A percentile compares a stretch with the other conserved stretches of the same genome.
These are phyloP conservation scores for Globisporangium radiosum DNA, from an alignment of 352 stramenopile genomes.

Conservation along the genomic window DNA sequence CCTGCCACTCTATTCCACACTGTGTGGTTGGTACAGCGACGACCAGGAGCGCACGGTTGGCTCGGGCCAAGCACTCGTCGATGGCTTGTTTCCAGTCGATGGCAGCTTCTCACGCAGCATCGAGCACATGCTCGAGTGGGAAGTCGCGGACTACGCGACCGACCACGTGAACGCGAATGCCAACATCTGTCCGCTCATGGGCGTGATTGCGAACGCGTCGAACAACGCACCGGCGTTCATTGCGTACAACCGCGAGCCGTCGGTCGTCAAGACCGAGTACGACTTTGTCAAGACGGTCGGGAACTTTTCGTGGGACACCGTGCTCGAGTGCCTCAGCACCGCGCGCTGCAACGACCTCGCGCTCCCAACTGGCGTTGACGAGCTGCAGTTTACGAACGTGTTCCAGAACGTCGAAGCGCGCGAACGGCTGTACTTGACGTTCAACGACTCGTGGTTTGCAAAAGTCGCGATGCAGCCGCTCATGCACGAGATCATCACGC, in stretches of 20 bases:
- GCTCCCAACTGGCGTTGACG: conserved; percentile 55
- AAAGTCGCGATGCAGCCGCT: conserved; percentile 86
- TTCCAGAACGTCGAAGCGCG: conserved; percentile 72
- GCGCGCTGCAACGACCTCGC: conserved; percentile 71
- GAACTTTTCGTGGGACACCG: conserved; percentile 75
- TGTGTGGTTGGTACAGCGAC: conserved; percentile 26
- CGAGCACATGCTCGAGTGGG: conserved; percentile 66
- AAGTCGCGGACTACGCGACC: conserved; percentile 65
- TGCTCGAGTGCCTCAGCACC: conserved; percentile 78
- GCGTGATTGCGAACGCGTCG: conserved; percentile 54
- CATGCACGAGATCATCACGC: conserved; percentile 56
- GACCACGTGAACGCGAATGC: conserved; percentile 81
- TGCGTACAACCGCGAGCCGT: conserved; percentile 36
- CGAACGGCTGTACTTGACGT: conserved; percentile 52
- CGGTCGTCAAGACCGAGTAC: conserved; percentile 39
- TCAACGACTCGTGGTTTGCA: conserved; percentile 77
- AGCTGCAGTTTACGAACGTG: conserved; percentile 69
- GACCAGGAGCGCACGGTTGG: conserved; percentile 80
- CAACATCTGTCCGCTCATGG: conserved; percentile 73
- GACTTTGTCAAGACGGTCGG: conserved; percentile 60
- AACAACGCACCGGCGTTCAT: conserved; percentile 51
- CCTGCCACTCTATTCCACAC: not conserved
- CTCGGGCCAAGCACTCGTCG: conserved; percentile 75
- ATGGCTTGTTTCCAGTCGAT: conserved; percentile 71
- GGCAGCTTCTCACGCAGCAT: conserved; percentile 33